These are phyloP conservation scores for Coprinopsis marcescibilis DNA, from an alignment of 768 basidiomycete genomes.

Conservation along the genomic window DNA sequence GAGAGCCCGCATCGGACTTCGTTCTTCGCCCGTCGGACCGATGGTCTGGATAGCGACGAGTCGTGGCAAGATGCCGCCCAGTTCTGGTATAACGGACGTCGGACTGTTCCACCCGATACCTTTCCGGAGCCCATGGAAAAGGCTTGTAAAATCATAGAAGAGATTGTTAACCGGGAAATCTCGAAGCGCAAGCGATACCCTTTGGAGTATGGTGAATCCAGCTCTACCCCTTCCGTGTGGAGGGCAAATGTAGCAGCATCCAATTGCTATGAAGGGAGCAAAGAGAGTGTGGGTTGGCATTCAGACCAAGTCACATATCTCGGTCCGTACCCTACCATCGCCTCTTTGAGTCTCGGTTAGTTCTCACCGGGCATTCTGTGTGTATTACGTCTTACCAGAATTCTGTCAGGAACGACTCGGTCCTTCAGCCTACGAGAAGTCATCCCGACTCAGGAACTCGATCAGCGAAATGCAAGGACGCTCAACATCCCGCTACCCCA, in stretches of 20 bases:
- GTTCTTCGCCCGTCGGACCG: constrained; percentile 58
- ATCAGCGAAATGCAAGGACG: constrained; percentile 56
- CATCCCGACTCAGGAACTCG: constrained; percentile 55
- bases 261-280: constrained; percentile 78
- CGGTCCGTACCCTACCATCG: constrained; percentile 82
- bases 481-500: constrained; percentile 73
- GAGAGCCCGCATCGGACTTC: constrained; percentile 82
- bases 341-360: constrained; percentile 74
- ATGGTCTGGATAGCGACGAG: constrained; percentile 37
- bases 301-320: constrained; percentile 78
- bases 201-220: constrained; percentile 53
- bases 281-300: constrained; percentile 78
- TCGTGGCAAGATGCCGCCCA: constrained; percentile 69
- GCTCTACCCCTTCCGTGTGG: constrained; percentile 38
- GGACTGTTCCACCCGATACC: constrained; percentile 44
- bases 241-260: constrained; percentile 81
- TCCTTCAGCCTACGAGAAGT: constrained; percentile 75
- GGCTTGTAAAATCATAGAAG: constrained; percentile 67
- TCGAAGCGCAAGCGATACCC: constrained; percentile 52
- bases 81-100: constrained; percentile 80
- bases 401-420: constrained; percentile 52
- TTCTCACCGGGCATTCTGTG: background rate
- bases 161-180: constrained; percentile 66
- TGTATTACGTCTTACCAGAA: background rate
- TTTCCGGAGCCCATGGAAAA: constrained; percentile 75